phyloP scores from a whole-genome alignment of 805 yeast species.

The Candida golubevii region DNA sequence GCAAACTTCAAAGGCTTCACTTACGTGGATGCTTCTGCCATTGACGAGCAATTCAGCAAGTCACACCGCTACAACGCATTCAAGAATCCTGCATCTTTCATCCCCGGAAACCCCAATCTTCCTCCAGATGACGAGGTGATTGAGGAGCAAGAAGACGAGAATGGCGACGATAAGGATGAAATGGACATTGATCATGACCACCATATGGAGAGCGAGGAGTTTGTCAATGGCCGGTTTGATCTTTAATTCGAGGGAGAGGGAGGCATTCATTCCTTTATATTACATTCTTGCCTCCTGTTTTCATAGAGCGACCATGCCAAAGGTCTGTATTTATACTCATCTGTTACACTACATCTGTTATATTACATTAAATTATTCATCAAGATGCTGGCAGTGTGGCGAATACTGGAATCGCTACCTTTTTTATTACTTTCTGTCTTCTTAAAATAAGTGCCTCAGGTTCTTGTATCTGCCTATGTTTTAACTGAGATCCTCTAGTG shows the following conservation, averaged over 20 bases:
- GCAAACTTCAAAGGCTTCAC: slow-evolving; percentile 97
- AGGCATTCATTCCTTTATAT: neutral
- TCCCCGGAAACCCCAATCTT: slow-evolving; percentile 72
- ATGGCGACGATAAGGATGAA: slow-evolving; percentile 42
- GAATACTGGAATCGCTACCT: too few relatives aligned
- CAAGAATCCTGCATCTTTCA: slow-evolving; percentile 60
- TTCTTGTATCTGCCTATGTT: too few relatives aligned
- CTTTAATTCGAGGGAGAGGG: slow-evolving; percentile 35
- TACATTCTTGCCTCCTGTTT: neutral
- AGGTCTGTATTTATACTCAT: slow-evolving; percentile 6
- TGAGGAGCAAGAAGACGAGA: slow-evolving; percentile 50
- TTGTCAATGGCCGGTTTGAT: slow-evolving; percentile 88
- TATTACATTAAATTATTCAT: too few relatives aligned
- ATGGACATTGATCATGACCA: slow-evolving; percentile 47
- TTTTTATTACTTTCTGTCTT: too few relatives aligned
- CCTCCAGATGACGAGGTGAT: slow-evolving; percentile 84
- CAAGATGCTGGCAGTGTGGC: too few relatives aligned
- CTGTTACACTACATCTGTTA: slow-evolving; percentile 3
- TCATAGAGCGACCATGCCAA: slow-evolving; percentile 3
- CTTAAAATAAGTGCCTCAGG: too few relatives aligned
- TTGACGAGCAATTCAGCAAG: slow-evolving; percentile 74
- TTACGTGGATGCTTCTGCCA: slow-evolving; percentile 87
- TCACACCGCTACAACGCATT: slow-evolving; percentile 34
- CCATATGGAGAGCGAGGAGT: slow-evolving; percentile 70
- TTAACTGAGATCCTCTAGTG: too few relatives aligned